phyloP scores from a whole-genome alignment of 2,329 filamentous ascomycete genomes.

The Clarireedia hainanense region DNA sequence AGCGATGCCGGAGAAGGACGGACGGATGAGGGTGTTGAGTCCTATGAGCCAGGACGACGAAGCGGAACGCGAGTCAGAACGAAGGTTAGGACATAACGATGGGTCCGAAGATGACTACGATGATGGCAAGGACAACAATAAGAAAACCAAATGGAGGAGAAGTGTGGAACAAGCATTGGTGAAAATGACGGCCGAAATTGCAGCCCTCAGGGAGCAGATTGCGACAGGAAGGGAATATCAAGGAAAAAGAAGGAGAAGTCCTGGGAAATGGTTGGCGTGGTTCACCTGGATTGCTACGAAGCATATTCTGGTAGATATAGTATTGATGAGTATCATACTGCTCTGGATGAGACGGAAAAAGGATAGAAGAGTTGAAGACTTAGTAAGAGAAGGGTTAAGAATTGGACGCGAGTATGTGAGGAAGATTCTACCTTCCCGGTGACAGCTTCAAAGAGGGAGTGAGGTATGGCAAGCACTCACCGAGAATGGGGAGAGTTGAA shows the following conservation, averaged over 20 bases:
- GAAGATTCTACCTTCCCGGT: conserved; percentile 46
- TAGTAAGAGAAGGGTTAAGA: conserved; percentile 57
- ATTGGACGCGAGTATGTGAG: conserved; percentile 51
- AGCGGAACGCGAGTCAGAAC: conserved; percentile 46
- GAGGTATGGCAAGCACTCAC: neutral
- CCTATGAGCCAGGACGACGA: conserved; percentile 82
- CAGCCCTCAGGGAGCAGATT: conserved; percentile 85
- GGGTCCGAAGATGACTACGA: conserved; percentile 38
- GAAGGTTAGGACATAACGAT: conserved; percentile 33
- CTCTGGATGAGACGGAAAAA: conserved; percentile 66
- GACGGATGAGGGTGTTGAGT: conserved; percentile 63
- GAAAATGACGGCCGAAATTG: conserved; percentile 85
- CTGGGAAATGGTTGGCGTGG: conserved; percentile 65
- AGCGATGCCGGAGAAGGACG: conserved; percentile 41
- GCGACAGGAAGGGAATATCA: conserved; percentile 67
- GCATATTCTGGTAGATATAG: conserved; percentile 65
- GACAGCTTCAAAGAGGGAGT: conserved; percentile 8
- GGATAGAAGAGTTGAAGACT: conserved; percentile 64
- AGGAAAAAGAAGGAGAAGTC: conserved; percentile 53
- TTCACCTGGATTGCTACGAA: conserved; percentile 61
- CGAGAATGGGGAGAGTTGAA: neutral
- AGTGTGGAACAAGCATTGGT: conserved; percentile 80
- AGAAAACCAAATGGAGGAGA: conserved; percentile 61
- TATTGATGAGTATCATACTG: conserved; percentile 57
- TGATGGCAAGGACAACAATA: conserved; percentile 32